Evolutionary conservation across 352 stramenopile species (phyloP).

Genomic region (Globisporangium ultimum): DNA sequence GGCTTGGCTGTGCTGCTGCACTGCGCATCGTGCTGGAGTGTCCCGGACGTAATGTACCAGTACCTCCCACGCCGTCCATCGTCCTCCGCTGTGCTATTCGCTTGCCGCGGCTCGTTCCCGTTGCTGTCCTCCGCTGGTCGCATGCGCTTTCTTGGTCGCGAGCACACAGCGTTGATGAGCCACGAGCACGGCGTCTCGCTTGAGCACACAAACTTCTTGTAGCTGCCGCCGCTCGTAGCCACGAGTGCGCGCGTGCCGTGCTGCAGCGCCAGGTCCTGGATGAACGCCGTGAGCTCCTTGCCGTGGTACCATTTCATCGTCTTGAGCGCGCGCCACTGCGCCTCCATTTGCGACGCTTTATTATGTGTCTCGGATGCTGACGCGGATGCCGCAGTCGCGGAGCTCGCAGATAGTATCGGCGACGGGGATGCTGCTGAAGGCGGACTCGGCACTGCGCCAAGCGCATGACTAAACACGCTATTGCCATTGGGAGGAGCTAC

Average conservation of each 20-base stretch:
- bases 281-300: slow-evolving; percentile 39
- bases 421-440: too few species aligned
- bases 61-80: slow-evolving; percentile 10
- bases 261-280: slow-evolving; percentile 50
- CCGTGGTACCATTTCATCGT: slow-evolving; percentile 30
- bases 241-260: slow-evolving; percentile 41
- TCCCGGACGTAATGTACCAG: slow-evolving; percentile 57
- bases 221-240: slow-evolving; percentile 45
- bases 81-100: not conserved
- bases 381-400: not conserved
- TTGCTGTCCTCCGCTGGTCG: not conserved
- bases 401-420: too few species aligned
- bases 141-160: slow-evolving; percentile 23
- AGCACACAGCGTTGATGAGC: slow-evolving; percentile 48
- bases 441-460: too few species aligned
- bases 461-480: too few species aligned
- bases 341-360: not conserved
- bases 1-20: slow-evolving; percentile 40
- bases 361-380: not conserved
- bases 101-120: slow-evolving; percentile 3
- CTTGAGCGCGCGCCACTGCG: slow-evolving; percentile 28
- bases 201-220: slow-evolving; percentile 57
- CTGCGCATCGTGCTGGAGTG: slow-evolving; percentile 26
- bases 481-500: too few species aligned
- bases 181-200: slow-evolving; percentile 34